phyloP scores from a whole-genome alignment of 345 rosid genomes.

The Stellera chamaejasme region DNA sequence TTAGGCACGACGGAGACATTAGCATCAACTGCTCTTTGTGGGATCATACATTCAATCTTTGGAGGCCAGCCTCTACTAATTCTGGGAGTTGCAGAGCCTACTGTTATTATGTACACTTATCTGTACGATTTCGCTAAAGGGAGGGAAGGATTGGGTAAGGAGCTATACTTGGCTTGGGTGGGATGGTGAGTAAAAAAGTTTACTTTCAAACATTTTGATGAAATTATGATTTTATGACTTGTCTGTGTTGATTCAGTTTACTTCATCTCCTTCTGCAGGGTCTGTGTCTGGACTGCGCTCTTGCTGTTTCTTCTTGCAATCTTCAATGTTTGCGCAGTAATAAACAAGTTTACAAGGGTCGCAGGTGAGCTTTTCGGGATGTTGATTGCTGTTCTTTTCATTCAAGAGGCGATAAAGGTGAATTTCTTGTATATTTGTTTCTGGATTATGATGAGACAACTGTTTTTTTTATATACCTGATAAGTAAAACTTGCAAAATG shows the following conservation, averaged over 20 bases:
- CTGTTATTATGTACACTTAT: constrained; percentile 71
- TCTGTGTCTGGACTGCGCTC: constrained; percentile 85
- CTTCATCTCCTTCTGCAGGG: constrained; percentile 43
- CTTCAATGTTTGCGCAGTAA: constrained; percentile 48
- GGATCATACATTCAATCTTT: constrained; percentile 66
- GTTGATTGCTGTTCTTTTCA: constrained; percentile 70
- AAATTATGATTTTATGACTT: constrained; percentile 3
- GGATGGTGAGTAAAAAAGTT: constrained; percentile 47
- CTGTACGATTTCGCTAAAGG: constrained; percentile 64
- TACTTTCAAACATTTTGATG: background rate
- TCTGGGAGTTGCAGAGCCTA: constrained; percentile 88
- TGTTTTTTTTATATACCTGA: background rate
- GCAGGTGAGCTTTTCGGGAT: constrained; percentile 89
- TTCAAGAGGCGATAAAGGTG: constrained; percentile 80
- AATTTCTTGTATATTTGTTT: background rate
- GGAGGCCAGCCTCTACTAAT: constrained; percentile 84
- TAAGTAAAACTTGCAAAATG: background rate
- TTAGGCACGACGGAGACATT: constrained; percentile 71
- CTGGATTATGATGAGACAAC: background rate
- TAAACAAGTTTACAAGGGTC: constrained; percentile 70
- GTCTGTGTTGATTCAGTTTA: background rate
- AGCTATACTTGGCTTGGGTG: constrained; percentile 78
- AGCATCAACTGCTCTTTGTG: constrained; percentile 73
- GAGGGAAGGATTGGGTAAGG: constrained; percentile 45
- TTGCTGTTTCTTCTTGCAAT: constrained; percentile 59